These are phyloP conservation scores for Lanzia echinophila DNA, from an alignment of 2,329 filamentous ascomycete species.

Conservation along the genomic window DNA sequence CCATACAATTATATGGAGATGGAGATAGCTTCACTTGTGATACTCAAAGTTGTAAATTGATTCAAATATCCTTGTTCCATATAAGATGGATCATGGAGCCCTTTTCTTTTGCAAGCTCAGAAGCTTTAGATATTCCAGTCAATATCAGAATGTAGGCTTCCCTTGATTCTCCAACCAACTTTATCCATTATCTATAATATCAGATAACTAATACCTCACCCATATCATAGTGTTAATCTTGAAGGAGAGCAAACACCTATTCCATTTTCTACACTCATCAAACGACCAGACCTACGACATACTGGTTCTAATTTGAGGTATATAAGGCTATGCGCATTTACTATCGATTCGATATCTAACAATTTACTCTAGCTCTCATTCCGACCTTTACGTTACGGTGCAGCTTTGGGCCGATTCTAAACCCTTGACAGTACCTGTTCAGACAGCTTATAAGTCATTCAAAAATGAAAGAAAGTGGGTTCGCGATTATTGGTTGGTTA, in stretches of 20 bases:
- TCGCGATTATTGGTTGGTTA: neutral
- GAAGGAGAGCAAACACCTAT: conserved; percentile 73
- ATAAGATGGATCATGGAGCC: conserved; percentile 64
- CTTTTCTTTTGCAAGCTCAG: conserved; percentile 90
- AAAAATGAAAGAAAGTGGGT: conserved; percentile 59
- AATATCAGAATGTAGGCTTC: conserved; percentile 53
- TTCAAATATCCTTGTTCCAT: neutral
- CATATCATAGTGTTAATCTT: conserved; percentile 53
- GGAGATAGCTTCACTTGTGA: no score
- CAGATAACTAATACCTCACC: conserved; percentile 20
- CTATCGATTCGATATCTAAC: neutral
- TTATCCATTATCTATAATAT: neutral
- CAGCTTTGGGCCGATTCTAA: conserved; percentile 97
- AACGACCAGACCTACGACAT: conserved; percentile 74
- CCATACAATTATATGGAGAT: no score
- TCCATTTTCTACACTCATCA: conserved; percentile 70
- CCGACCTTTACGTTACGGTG: conserved; percentile 86
- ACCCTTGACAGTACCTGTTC: conserved; percentile 81
- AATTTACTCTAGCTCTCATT: conserved; percentile 53
- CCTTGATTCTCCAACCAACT: neutral
- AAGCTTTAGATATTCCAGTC: conserved; percentile 69
- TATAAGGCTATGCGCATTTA: neutral
- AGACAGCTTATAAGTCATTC: conserved; percentile 90
- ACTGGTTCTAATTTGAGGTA: conserved; percentile 79
- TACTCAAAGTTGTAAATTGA: neutral